phyloP scores from a whole-genome alignment of 2,329 filamentous ascomycete species.

The Venturiaceae sp. region DNA sequence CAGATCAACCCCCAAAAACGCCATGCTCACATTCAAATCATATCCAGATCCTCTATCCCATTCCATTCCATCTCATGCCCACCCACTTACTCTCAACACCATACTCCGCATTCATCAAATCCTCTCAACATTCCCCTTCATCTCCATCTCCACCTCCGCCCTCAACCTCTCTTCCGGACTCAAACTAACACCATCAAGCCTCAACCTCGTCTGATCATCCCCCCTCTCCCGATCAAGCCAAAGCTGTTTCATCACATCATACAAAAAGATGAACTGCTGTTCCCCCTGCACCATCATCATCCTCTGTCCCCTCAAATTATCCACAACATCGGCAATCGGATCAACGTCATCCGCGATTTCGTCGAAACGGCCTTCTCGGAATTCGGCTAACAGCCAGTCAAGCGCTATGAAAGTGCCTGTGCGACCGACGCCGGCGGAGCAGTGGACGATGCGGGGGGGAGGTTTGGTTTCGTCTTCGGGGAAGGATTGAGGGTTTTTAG shows the following conservation, averaged over 20 bases:
- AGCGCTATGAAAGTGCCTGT: slow-evolving; percentile 93
- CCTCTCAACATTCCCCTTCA: slow-evolving; percentile 5
- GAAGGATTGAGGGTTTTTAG: slow-evolving; percentile 35
- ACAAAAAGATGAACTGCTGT: slow-evolving; percentile 76
- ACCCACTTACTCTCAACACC: no score
- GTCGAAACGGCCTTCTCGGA: slow-evolving; percentile 63
- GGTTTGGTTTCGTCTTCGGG: background rate
- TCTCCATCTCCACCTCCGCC: slow-evolving; percentile 4
- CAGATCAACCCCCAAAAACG: no score
- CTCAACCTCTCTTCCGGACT: background rate
- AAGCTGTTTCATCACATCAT: slow-evolving; percentile 68
- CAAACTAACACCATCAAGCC: background rate
- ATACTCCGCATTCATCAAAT: no score
- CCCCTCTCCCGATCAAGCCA: slow-evolving; percentile 48
- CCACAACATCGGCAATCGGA: slow-evolving; percentile 68
- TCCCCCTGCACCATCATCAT: slow-evolving; percentile 94
- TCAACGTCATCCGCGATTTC: slow-evolving; percentile 43
- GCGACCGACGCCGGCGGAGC: slow-evolving; percentile 83
- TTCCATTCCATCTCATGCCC: no score
- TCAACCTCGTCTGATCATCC: background rate
- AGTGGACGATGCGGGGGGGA: slow-evolving; percentile 57
- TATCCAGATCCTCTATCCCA: no score
- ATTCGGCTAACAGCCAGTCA: slow-evolving; percentile 80
- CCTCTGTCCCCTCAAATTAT: slow-evolving; percentile 72
- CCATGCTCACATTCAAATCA: no score